Evolutionary conservation across 192 early-diverging fungal genomes (phyloP).

Genomic region (Allomyces macrogynus): DNA sequence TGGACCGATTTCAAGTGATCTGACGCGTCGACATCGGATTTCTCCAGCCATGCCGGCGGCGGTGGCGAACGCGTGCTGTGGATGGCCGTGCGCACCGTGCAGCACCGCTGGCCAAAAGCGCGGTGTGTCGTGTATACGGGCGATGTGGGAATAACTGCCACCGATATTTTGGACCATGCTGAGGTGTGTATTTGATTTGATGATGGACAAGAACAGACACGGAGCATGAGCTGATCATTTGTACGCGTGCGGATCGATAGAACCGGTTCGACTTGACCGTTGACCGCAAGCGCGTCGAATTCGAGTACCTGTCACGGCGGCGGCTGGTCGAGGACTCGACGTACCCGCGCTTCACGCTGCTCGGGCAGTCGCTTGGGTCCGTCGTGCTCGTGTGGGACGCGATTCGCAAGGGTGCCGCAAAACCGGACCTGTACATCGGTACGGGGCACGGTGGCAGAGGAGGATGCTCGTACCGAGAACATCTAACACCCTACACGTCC

Average conservation of each 20-base stretch:
- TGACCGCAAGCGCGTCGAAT: slow-evolving; percentile 23
- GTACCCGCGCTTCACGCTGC: slow-evolving; percentile 62
- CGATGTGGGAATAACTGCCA: slow-evolving; percentile 25
- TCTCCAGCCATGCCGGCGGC: slow-evolving; percentile 56
- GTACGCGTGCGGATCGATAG: slow-evolving; percentile 3
- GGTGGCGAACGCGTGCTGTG: slow-evolving; percentile 96
- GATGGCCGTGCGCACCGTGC: slow-evolving; percentile 64
- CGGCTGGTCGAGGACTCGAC: slow-evolving; percentile 43
- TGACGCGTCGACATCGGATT: slow-evolving; percentile 1
- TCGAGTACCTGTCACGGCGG: slow-evolving; percentile 44
- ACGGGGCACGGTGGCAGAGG: neutral
- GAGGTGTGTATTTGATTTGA: slow-evolving; percentile 16
- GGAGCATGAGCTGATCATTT: no score
- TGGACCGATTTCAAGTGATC: neutral
- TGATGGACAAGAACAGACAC: no score
- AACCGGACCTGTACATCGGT: slow-evolving; percentile 71
- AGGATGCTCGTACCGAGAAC: no score
- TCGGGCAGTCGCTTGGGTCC: slow-evolving; percentile 73
- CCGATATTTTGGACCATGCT: slow-evolving; percentile 39
- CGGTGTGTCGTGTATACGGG: slow-evolving; percentile 67
- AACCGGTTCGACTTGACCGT: slow-evolving; percentile 52
- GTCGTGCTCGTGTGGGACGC: slow-evolving; percentile 56
- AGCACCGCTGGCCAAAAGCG: slow-evolving; percentile 41
- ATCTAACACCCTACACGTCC: no score
- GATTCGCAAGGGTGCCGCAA: slow-evolving; percentile 18